These are phyloP conservation scores for Phaeotremella skinneri DNA, from an alignment of 768 basidiomycete species.

Conservation along the genomic window DNA sequence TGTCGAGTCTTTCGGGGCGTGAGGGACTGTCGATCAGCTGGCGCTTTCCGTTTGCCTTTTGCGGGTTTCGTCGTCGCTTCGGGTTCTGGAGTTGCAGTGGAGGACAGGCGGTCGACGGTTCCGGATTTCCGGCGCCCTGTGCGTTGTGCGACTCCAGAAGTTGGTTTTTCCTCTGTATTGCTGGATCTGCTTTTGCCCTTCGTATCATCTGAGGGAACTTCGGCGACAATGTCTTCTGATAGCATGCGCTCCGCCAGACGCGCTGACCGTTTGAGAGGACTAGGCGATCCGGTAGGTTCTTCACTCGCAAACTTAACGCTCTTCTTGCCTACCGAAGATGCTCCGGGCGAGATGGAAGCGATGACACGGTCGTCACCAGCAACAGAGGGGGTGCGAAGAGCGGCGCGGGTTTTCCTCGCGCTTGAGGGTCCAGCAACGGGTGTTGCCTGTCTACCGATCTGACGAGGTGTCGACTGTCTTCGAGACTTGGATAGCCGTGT, in stretches of 20 bases:
- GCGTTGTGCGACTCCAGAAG: no score
- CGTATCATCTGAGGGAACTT: no score
- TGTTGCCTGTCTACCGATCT: not conserved
- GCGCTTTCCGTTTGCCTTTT: no score
- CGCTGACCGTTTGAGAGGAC: not conserved
- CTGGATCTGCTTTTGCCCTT: no score
- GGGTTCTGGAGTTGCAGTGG: no score
- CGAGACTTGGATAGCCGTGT: not conserved
- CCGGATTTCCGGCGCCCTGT: no score
- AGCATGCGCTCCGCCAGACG: not conserved
- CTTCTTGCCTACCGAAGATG: not conserved
- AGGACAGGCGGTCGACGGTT: no score
- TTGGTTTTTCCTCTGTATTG: no score
- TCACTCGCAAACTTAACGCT: not conserved
- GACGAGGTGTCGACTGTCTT: not conserved
- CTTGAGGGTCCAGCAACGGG: not conserved
- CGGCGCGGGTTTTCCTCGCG: slow-evolving; percentile 7
- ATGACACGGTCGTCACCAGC: slow-evolving; percentile 8
- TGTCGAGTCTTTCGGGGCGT: not conserved
- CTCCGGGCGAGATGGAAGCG: not conserved
- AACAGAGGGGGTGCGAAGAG: not conserved
- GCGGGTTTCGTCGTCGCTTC: no score
- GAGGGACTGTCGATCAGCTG: no score
- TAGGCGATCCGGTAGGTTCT: not conserved
- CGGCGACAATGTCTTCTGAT: no score